phyloP scores from a whole-genome alignment of 225 moss, liverwort and hornwort genomes.

The Pseudisothecium myosuroides region DNA sequence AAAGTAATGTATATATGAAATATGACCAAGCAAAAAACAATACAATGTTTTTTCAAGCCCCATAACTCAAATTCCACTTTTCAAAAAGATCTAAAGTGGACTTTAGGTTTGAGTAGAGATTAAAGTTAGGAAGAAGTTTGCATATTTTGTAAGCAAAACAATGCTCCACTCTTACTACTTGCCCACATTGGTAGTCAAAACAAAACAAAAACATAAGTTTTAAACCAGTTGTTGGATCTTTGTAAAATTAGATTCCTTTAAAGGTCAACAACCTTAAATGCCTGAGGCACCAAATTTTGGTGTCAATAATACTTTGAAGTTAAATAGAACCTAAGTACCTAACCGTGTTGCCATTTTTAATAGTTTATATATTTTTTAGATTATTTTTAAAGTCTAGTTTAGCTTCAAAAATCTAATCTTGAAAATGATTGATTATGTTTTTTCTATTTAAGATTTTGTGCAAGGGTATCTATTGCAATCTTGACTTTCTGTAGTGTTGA shows the following conservation, averaged over 20 bases:
- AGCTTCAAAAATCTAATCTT: too few relatives aligned
- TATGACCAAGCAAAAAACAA: not conserved
- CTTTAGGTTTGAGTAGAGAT: not conserved
- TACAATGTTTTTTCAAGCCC: not conserved
- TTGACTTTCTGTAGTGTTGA: too few relatives aligned
- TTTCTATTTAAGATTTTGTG: too few relatives aligned
- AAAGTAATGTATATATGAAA: not conserved
- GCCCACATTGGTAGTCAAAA: not conserved
- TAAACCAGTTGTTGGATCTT: not conserved
- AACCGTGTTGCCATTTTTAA: too few relatives aligned
- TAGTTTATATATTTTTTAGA: too few relatives aligned
- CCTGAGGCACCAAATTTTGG: too few relatives aligned
- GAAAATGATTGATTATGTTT: too few relatives aligned
- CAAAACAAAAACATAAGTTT: not conserved
- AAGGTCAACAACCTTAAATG: too few relatives aligned
- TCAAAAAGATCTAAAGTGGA: not conserved
- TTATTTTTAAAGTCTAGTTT: too few relatives aligned
- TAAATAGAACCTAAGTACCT: too few relatives aligned
- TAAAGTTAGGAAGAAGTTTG: not conserved
- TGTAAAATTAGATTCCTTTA: not conserved
- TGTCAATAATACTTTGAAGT: too few relatives aligned
- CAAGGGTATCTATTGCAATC: too few relatives aligned
- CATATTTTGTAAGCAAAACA: not conserved
- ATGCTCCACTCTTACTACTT: fast-evolving
- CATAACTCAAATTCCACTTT: not conserved